Percentiles rank a stretch among this genome's conserved stretches.
Conservation (phyloP, 2,329 filamentous ascomycete species). For the Dothistroma septosporum region DNA sequence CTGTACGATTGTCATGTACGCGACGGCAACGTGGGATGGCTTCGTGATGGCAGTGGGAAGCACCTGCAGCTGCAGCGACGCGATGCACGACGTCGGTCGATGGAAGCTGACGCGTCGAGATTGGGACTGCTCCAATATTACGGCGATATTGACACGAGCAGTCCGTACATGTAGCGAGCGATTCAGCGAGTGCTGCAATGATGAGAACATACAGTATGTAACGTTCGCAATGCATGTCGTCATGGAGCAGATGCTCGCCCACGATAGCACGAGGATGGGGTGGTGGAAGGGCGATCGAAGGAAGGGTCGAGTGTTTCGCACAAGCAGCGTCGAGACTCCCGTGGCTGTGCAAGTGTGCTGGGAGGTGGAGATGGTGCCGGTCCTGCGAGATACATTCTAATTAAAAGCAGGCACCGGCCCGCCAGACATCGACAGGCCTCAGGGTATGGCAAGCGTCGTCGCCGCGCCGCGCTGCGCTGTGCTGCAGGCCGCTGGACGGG, state of each 20-base stretch:
- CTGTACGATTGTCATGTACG: not conserved
- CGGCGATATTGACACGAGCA: not conserved
- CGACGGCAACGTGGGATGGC: not conserved
- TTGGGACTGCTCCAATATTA: not conserved
- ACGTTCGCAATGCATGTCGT: not conserved
- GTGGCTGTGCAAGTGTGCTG: not conserved
- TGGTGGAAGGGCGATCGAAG: not conserved
- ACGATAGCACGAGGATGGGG: conserved; percentile 2
- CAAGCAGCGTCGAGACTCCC: not conserved
- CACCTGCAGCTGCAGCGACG: not conserved
- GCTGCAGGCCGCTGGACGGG: not conserved
- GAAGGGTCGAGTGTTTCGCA: not conserved
- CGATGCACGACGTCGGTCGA: not conserved
- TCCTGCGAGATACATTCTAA: not conserved
- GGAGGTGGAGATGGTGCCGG: not conserved
- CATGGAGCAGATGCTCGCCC: not conserved
- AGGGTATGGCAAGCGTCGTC: not conserved
- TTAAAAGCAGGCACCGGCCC: not conserved
- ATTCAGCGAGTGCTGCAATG: not conserved
- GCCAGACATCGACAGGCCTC: not conserved
- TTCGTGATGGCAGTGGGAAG: not conserved
- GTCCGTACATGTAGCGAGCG: not conserved
- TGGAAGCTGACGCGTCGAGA: conserved; percentile 1
- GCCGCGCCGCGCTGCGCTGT: no score
- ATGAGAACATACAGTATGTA: no score